Percentiles rank a stretch among this genome's conserved stretches.
These are phyloP conservation scores for Diaporthe helianthi DNA, from an alignment of 2,329 filamentous ascomycete genomes.

Conservation along the genomic window DNA sequence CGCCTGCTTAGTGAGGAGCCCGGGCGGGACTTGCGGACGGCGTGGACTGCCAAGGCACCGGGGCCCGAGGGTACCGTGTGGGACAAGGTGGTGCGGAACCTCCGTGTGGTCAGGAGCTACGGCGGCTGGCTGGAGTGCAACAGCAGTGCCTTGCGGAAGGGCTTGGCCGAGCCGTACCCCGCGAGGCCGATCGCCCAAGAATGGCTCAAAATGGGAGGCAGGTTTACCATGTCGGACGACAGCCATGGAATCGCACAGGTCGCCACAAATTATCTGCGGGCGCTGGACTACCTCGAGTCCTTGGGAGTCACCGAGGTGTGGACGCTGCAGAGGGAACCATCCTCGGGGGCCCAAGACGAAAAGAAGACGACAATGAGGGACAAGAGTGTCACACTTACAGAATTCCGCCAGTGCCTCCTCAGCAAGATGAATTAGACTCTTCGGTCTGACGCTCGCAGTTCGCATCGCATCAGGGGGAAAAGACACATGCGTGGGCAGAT, in stretches of 20 bases:
- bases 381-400: constrained; percentile 50
- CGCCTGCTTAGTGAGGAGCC: constrained; percentile 78
- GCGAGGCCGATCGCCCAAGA: constrained; percentile 78
- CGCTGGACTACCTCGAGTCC: constrained; percentile 73
- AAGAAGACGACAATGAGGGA: constrained; percentile 50
- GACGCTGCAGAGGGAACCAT: constrained; percentile 54
- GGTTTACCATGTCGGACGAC: constrained; percentile 92
- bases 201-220: constrained; percentile 76
- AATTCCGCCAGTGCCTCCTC: constrained; percentile 46
- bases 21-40: constrained; percentile 61
- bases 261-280: constrained; percentile 79
- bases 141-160: constrained; percentile 85
- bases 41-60: constrained; percentile 48
- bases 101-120: constrained; percentile 73
- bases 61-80: constrained; percentile 63
- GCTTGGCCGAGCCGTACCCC: constrained; percentile 89
- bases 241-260: constrained; percentile 90
- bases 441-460: no score
- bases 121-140: constrained; percentile 91
- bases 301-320: constrained; percentile 71
- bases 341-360: constrained; percentile 41
- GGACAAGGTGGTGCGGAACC: constrained; percentile 75
- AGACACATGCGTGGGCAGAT: background rate
- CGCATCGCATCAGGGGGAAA: background rate
- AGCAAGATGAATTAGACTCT: constrained; percentile 8